Evolutionary conservation across 441 rosid species (phyloP), one percentile per base, ranked within the genome.

Genomic region (Arabidopsis lyrata): DNA sequence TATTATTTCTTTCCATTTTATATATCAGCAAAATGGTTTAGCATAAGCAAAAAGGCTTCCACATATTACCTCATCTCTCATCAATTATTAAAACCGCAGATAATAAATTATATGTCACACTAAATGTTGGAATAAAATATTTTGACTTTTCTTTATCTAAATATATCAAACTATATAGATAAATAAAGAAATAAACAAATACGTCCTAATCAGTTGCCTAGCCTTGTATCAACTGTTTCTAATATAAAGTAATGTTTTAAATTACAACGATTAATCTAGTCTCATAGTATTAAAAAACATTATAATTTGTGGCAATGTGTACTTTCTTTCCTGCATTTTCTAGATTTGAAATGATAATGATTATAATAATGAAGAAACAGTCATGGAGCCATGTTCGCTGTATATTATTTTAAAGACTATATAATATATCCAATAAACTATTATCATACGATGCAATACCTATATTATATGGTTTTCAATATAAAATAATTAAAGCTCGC

Each of bases 361-460:
- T 60, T 75, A 70, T 58, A 50, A 41, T 50, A 77, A 52, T 16
- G n/a, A 53, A 27, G 11, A 66, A 66, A 77, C 67, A 56, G 80
- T 72, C 80, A 72, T 65, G 77, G 77, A 50, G 80, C 77, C 80
- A 77, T 77, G 80, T 77, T 77, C 63, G 22, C 41, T 61, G 57
- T 32, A 52, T 50, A 71, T 49, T 70, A 57, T 70, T 63, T 70
- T 63, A 22, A 18, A 18, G 20, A 18, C 20, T n/a, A n/a, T n/a
- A n/a, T n/a, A n/a, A 18, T 7, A 5, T 48, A 73, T 55, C 75
- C 41, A 63, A 27, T 63, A 69, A 45, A 18, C 15, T 27, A 47
- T 45, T 31, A 57, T 63, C 31, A 64, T 63, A 63, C 66, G 66
- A 76, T 76, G 48, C 39, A 68, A 27, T 47, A 62, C 12, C 12